Evolutionary conservation across 2,329 filamentous ascomycete species (phyloP), one percentile per base, ranked within the genome.

Genomic region (Sclerotinia subarctica): DNA sequence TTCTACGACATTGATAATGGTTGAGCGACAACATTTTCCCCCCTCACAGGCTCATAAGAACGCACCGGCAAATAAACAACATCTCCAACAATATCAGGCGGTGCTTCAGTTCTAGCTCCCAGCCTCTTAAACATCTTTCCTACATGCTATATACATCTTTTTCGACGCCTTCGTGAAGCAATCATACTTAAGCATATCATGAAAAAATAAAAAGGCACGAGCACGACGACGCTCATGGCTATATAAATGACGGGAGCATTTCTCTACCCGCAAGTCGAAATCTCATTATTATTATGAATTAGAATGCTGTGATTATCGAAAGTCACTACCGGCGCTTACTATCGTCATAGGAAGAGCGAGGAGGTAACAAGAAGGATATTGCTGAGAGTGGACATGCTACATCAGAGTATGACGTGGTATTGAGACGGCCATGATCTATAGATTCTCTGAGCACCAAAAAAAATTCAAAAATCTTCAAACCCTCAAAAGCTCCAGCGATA

Each of bases 21-120:
- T 35, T 51, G 62, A 32, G 62, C 3, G 6, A 64, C 6, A 7
- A n/a, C n/a, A 10, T n/a, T 54, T 32, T 64, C 35, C 19, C 19
- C 62, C 7, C 38, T 42, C 3, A 10, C 38, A 10, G 62, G 62
- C 35, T 52, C 62, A 44, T 44, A 56, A 0, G 62, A 54, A 32
- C 44, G 52, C 17, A n/a, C 17, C 32, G 64, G 64, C n/a, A 52
- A 38, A 29, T 26, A 26, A 26, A 60, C 32, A 66, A 52, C 17
- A 38, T 62, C 29, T 2, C 2, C 21, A 62, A 51, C 46, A 8
- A 15, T 38, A 51, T 42, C 38, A 21, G 21, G 29, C 13, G 46
- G 46, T 21, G 32, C 46, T 8, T 46, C 46, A 2, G 29, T 13
- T 26, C 32, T 38, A 46, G 2, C 46, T 26, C 46, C n/a, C 15